phyloP scores from a whole-genome alignment of 1,284 basidiomycete species.

The Ganoderma sinense region DNA sequence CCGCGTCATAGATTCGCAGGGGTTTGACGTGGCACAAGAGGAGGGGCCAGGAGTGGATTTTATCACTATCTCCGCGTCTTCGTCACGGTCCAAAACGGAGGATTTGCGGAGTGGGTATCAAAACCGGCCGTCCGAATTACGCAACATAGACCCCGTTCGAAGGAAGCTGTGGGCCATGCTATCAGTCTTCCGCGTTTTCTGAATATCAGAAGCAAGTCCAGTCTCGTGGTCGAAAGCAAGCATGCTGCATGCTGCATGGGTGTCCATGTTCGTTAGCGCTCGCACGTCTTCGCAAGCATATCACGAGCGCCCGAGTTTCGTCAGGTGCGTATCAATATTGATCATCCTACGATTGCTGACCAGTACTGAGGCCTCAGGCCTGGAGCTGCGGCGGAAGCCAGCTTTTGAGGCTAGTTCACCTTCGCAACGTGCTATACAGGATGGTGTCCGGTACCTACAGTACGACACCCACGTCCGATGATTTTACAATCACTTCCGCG shows the following conservation, averaged over 20 bases:
- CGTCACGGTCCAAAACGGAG: not conserved
- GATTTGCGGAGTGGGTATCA: not conserved
- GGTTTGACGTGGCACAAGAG: not conserved
- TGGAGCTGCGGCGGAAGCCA: not conserved
- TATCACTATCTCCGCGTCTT: constrained; percentile 21
- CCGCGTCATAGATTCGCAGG: not conserved
- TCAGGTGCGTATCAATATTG: not conserved
- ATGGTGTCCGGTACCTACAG: no score
- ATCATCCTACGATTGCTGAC: no score
- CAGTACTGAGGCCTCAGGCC: no score
- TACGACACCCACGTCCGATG: no score
- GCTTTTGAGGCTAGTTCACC: no score
- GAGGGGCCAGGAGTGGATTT: not conserved
- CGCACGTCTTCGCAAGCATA: not conserved
- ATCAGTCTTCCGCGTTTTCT: not conserved
- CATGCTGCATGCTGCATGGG: no score
- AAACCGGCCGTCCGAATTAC: not conserved
- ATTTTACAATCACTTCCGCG: no score
- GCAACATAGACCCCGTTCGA: not conserved
- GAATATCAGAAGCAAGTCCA: not conserved
- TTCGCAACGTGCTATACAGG: no score
- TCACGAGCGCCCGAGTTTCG: not conserved
- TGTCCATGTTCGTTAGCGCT: not conserved
- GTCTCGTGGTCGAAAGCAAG: not conserved
- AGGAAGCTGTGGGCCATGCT: not conserved